These are phyloP conservation scores for Biscogniauxia marginata DNA, from an alignment of 2,329 filamentous ascomycete species.

Conservation along the genomic window DNA sequence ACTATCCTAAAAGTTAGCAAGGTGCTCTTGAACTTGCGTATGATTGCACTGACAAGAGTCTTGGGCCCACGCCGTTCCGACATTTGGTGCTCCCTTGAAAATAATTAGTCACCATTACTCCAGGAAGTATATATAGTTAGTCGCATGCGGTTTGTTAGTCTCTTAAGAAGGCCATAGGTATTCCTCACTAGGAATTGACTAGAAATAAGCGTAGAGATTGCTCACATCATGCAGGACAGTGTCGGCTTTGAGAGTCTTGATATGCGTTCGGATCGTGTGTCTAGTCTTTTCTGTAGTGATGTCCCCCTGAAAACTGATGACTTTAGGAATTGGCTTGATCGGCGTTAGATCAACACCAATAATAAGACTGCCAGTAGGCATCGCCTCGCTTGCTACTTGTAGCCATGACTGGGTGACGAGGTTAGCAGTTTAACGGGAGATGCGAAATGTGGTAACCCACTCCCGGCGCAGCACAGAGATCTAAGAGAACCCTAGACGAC, in stretches of 20 bases:
- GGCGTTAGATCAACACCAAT: slow-evolving; percentile 91
- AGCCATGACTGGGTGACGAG: slow-evolving; percentile 70
- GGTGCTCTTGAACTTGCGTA: not conserved
- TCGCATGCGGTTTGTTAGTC: no score
- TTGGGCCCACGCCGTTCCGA: slow-evolving; percentile 96
- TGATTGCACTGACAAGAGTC: slow-evolving; percentile 65
- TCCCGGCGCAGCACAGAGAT: slow-evolving; percentile 96
- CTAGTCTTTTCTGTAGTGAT: slow-evolving; percentile 97
- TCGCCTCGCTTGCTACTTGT: slow-evolving; percentile 92
- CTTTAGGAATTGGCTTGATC: slow-evolving; percentile 92
- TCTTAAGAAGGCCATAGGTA: no score
- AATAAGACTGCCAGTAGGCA: slow-evolving; percentile 87
- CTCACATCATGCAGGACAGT: slow-evolving; percentile 86
- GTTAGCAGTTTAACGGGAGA: slow-evolving; percentile 26
- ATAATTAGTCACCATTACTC: not conserved
- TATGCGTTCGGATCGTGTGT: slow-evolving; percentile 80
- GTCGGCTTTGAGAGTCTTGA: slow-evolving; percentile 96
- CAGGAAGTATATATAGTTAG: no score
- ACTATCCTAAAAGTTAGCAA: slow-evolving; percentile 35
- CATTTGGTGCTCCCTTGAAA: slow-evolving; percentile 73
- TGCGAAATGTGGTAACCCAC: slow-evolving; percentile 12
- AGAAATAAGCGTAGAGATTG: not conserved
- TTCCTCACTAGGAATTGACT: no score
- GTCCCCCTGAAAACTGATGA: slow-evolving; percentile 95
- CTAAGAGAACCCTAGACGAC: slow-evolving; percentile 91